phyloP scores from a whole-genome alignment of 768 basidiomycete genomes.

The Suillus americanus region DNA sequence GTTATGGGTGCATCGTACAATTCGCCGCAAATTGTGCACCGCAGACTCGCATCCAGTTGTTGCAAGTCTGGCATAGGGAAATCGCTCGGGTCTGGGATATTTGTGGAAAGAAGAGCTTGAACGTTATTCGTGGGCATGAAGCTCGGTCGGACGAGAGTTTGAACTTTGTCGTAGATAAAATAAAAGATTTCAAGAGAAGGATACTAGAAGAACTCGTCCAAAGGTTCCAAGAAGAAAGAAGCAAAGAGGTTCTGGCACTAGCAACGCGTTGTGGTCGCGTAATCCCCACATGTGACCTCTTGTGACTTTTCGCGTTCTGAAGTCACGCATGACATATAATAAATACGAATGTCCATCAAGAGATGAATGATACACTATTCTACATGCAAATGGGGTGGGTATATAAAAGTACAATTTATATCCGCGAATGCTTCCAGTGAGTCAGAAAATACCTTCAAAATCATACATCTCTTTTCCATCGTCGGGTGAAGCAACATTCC shows the following conservation, averaged over 20 bases:
- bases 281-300: conserved; percentile 12
- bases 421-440: neutral
- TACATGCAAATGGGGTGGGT: conserved; percentile 15
- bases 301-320: conserved; percentile 18
- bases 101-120: conserved; percentile 28
- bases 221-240: conserved; percentile 5
- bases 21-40: conserved; percentile 78
- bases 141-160: neutral
- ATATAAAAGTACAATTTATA: conserved; percentile 16
- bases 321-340: neutral
- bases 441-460: conserved; percentile 39
- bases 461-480: conserved; percentile 42
- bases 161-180: neutral
- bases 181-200: too few relatives aligned
- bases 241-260: neutral
- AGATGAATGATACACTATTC: conserved; percentile 14
- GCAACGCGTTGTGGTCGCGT: conserved; percentile 20
- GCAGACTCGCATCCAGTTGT: conserved; percentile 59
- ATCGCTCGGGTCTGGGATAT: conserved; percentile 66
- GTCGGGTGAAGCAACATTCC: conserved; percentile 48
- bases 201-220: neutral
- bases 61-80: conserved; percentile 64
- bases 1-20: conserved; percentile 72
- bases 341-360: conserved; percentile 11
- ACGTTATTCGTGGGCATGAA: conserved; percentile 30